These are phyloP conservation scores for Paragyromitra xinjiangensis DNA, from an alignment of 495 filamentous ascomycete species.

Conservation along the genomic window DNA sequence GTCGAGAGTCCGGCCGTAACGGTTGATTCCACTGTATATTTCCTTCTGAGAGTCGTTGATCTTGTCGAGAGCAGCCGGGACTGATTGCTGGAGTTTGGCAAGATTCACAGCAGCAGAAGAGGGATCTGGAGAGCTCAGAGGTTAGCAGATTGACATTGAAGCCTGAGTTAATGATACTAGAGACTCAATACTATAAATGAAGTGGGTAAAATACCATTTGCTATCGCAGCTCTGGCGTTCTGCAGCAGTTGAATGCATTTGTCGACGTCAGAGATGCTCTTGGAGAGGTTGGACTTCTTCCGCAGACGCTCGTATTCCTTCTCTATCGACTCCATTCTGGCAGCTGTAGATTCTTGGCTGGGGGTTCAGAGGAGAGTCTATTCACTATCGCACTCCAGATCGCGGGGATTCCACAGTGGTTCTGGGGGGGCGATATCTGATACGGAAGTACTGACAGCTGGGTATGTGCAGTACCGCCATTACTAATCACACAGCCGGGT, in stretches of 20 bases:
- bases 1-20: constrained; percentile 82
- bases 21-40: constrained; percentile 77
- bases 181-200: neutral
- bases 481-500: constrained; percentile 23
- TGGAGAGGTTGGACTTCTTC: constrained; percentile 73
- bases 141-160: neutral
- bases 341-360: neutral
- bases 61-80: constrained; percentile 78
- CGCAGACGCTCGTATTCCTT: constrained; percentile 76
- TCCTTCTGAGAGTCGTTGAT: constrained; percentile 82
- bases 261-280: constrained; percentile 80
- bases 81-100: constrained; percentile 82
- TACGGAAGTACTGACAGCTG: neutral
- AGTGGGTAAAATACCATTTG: constrained; percentile 64
- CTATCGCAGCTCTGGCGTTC: constrained; percentile 74
- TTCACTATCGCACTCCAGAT: neutral
- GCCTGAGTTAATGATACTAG: neutral
- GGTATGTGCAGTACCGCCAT: neutral
- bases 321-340: constrained; percentile 73
- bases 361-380: no score
- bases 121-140: constrained; percentile 65
- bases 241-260: constrained; percentile 78
- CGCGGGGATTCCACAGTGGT: neutral
- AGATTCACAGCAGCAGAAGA: constrained; percentile 73
- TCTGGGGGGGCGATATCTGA: neutral